phyloP scores from a whole-genome alignment of 768 basidiomycete genomes.

The Exidia glandulosa region DNA sequence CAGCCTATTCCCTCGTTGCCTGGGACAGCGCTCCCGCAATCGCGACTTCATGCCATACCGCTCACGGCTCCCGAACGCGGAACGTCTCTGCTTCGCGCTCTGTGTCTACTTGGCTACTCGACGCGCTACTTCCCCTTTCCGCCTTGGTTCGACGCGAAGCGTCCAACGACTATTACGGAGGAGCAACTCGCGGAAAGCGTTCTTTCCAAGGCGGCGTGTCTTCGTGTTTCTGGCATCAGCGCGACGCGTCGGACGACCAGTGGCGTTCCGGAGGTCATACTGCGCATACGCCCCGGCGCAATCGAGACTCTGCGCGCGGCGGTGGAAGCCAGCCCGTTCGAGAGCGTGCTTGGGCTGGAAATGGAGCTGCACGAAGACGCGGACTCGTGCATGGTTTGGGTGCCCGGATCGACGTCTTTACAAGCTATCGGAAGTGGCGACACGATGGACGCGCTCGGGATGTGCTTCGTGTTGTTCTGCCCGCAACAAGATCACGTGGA shows the following conservation, averaged over 20 bases:
- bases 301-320: neutral
- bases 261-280: neutral
- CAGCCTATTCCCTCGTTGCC: neutral
- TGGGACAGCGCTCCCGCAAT: no score
- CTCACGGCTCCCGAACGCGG: no score
- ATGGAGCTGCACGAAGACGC: neutral
- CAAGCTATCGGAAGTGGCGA: neutral
- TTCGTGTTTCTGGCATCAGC: neutral
- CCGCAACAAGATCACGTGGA: neutral
- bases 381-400: neutral
- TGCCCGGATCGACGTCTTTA: neutral
- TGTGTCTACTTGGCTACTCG: neutral
- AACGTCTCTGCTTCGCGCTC: neutral
- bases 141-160: neutral
- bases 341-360: neutral
- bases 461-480: neutral
- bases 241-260: neutral
- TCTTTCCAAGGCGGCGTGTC: neutral
- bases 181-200: neutral
- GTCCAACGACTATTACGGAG: neutral
- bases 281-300: neutral
- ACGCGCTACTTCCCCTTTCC: neutral
- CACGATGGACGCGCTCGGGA: neutral
- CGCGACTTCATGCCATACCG: no score
- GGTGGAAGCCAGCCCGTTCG: neutral